A percentile compares a stretch with the other conserved stretches of the same genome.
These are phyloP conservation scores for Globisporangium parvum DNA, from an alignment of 352 stramenopile genomes.

Conservation along the genomic window DNA sequence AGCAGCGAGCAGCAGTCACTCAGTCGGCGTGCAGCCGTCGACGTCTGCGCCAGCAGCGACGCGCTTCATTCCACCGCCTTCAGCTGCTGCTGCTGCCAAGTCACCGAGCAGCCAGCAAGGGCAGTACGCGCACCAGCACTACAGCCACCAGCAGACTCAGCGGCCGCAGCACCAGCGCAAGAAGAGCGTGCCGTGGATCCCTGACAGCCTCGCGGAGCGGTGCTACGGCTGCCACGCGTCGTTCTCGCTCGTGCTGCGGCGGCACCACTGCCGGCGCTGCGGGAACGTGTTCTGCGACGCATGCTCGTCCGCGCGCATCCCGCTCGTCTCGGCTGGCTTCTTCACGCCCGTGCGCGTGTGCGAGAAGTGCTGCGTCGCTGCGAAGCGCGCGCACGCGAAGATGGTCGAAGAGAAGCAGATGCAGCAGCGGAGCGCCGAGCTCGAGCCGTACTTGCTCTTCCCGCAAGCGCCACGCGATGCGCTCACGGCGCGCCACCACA, in stretches of 20 bases:
- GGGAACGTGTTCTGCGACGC: conserved; percentile 89
- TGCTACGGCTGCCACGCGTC: conserved; percentile 63
- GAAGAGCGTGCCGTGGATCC: conserved; percentile 69
- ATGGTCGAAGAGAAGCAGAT: conserved; percentile 55
- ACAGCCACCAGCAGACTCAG: conserved; percentile 16
- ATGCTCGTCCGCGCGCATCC: conserved; percentile 79
- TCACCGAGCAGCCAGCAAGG: conserved; percentile 10
- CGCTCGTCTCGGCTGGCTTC: conserved; percentile 60
- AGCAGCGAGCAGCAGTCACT: background rate
- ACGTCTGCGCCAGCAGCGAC: conserved; percentile 6
- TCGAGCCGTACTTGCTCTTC: conserved; percentile 9
- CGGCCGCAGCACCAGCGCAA: conserved; percentile 20
- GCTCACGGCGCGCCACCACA: conserved; percentile 1
- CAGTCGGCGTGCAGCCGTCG: conserved; percentile 3
- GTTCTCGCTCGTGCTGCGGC: conserved; percentile 71
- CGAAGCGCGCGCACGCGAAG: conserved; percentile 58
- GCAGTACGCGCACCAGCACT: conserved; percentile 21
- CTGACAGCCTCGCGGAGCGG: conserved; percentile 69
- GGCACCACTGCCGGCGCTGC: conserved; percentile 85
- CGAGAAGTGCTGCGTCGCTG: conserved; percentile 66
- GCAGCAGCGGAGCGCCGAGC: conserved; percentile 12
- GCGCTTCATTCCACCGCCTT: background rate
- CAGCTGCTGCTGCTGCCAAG: conserved; percentile 1
- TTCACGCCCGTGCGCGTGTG: conserved; percentile 74
- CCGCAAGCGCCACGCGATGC: conserved; percentile 1